Evolutionary conservation across 495 filamentous ascomycete species (phyloP), one percentile per base, ranked within the genome.

Genomic region (Penicillium coprophilum): DNA sequence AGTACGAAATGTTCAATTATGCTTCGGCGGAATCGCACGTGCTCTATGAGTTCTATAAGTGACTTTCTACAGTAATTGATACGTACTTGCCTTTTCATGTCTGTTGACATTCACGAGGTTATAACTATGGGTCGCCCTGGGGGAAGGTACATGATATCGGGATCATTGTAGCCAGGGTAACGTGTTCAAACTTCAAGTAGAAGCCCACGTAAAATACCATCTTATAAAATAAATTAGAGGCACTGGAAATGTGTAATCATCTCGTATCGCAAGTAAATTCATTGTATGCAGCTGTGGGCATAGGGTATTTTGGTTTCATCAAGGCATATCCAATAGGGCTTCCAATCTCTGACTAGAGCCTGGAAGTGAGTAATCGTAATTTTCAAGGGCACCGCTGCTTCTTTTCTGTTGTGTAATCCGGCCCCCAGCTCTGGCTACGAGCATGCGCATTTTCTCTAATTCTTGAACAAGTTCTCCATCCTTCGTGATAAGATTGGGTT

Each of bases 391-490:
- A 23, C 60, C 39, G 20, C 53, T 58, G 15, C 50, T 51, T 50
- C 45, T 68, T 63, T 65, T 68, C 46, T 70, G 68, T 46, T 76
- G 69, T 61, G 62, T 61, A 39, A 90, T 74, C 50, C 87, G 76
- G 3, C 79, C 87, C 3, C 83, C 81, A 24, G 93, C 86, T 43
- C 89, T 80, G 19, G 85, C 84, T 41, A 88, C 83, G 55, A 96
- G 73, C 67, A 90, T 81, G 36, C 86, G 81, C 85, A 90, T 92
- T 60, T 80, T 85, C 63, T 88, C 83, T 58, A 96, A 64, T 70
- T 95, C 91, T 39, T 77, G 74, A 58, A 84, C 82, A 21, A 96
- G 66, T 60, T 87, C 84, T n/a, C 86, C 87, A 68, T 90, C 86
- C 41, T 82, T 81, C 13, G 83, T 88, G 10, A 91, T 79, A 17